A percentile compares a stretch with the other conserved stretches of the same genome.
These are phyloP conservation scores for Trichophyton verrucosum DNA, from an alignment of 2,329 filamentous ascomycete species.

Conservation along the genomic window DNA sequence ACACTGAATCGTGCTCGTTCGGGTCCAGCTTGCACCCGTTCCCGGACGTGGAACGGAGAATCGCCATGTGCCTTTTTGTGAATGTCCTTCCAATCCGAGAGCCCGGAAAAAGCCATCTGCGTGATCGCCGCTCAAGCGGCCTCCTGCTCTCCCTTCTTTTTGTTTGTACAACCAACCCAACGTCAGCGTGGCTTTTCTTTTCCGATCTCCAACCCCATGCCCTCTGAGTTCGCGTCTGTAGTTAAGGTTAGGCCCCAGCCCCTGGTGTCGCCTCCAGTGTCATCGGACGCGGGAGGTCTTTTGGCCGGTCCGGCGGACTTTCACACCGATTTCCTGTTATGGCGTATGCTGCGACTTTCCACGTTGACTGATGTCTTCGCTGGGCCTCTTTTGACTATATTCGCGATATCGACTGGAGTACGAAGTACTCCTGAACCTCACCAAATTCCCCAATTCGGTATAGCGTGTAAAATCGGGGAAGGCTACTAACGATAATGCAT, in stretches of 20 bases:
- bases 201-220: not conserved
- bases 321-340: not conserved
- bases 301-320: not conserved
- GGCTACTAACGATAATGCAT: not conserved
- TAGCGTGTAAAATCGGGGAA: not conserved
- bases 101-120: not conserved
- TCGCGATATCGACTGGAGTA: too few species aligned
- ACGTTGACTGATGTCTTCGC: too few species aligned
- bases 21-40: not conserved
- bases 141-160: not conserved
- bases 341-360: too few species aligned
- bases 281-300: not conserved
- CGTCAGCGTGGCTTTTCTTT: not conserved
- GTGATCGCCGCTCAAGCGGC: not conserved
- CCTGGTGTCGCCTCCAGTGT: not conserved
- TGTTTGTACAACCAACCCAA: not conserved
- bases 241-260: not conserved
- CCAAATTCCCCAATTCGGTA: too few species aligned
- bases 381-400: too few species aligned
- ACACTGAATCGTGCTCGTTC: not conserved
- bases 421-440: too few species aligned
- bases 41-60: not conserved
- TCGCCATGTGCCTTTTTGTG: not conserved
- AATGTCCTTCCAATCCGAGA: not conserved
- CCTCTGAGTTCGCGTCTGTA: not conserved